phyloP scores from a whole-genome alignment of 2,329 filamentous ascomycete species.

The Plenodomus biglobosus region DNA sequence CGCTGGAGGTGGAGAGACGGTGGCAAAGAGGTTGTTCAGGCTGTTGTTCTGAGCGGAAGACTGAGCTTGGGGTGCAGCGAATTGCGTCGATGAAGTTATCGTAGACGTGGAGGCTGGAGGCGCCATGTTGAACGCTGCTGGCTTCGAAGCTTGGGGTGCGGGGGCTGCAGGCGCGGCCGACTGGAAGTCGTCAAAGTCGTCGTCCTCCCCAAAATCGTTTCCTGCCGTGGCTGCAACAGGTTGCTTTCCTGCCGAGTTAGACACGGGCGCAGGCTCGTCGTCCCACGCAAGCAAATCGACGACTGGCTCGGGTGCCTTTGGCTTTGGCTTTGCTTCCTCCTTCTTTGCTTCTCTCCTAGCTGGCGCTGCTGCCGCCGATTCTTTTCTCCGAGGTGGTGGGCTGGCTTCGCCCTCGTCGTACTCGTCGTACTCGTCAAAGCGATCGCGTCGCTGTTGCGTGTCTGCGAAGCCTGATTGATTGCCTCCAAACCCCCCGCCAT shows the following conservation, averaged over 20 bases:
- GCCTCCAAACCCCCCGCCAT: conserved; percentile 90
- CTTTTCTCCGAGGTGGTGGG: conserved; percentile 55
- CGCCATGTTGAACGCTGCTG: conserved; percentile 49
- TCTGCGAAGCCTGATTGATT: conserved; percentile 68
- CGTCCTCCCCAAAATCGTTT: conserved; percentile 63
- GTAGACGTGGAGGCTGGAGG: conserved; percentile 51
- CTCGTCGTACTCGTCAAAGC: conserved; percentile 97
- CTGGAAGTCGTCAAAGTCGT: conserved; percentile 98
- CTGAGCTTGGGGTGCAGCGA: conserved; percentile 80
- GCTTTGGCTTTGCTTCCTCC: conserved; percentile 75
- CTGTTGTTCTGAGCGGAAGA: conserved; percentile 80
- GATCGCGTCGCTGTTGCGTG: conserved; percentile 64
- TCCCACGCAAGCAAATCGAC: conserved; percentile 93
- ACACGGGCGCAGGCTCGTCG: conserved; percentile 62
- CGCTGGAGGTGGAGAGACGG: conserved; percentile 69
- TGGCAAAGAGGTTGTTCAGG: conserved; percentile 79
- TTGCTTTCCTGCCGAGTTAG: conserved; percentile 49
- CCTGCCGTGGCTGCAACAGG: conserved; percentile 44
- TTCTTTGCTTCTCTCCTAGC: conserved; percentile 59
- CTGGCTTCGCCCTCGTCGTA: conserved; percentile 74
- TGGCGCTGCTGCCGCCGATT: conserved; percentile 41
- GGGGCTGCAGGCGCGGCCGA: conserved; percentile 64
- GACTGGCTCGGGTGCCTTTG: conserved; percentile 73
- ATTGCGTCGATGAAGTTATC: conserved; percentile 64
- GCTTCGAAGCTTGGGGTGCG: conserved; percentile 57